phyloP scores from a whole-genome alignment of 257 asterid species.

The Cruciata laevipes region DNA sequence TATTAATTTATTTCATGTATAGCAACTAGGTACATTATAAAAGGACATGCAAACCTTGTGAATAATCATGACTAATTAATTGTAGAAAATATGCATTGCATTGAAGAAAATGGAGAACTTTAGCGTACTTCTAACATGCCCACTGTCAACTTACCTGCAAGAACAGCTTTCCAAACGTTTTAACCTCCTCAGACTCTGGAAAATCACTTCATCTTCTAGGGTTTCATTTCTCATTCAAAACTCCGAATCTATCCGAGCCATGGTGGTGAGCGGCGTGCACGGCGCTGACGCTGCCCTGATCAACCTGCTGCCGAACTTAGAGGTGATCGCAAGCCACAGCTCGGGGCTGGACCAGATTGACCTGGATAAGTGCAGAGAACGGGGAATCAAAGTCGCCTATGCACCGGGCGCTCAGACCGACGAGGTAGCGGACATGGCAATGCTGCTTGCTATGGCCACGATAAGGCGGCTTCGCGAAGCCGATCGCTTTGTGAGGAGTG shows the following conservation, averaged over 20 bases:
- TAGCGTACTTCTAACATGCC: constrained; percentile 44
- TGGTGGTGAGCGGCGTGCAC: constrained; percentile 36
- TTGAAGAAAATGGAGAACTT: constrained; percentile 27
- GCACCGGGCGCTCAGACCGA: constrained; percentile 45
- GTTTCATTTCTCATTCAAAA: constrained; percentile 28
- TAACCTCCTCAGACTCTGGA: constrained; percentile 49
- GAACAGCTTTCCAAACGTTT: constrained; percentile 34
- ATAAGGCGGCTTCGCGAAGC: constrained; percentile 43
- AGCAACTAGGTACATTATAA: background rate
- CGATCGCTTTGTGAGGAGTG: constrained; percentile 38
- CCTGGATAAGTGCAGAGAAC: constrained; percentile 40
- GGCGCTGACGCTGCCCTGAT: constrained; percentile 45
- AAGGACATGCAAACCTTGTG: too few relatives aligned
- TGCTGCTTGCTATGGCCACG: constrained; percentile 41
- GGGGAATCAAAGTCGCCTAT: constrained; percentile 50
- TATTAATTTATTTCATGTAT: too few relatives aligned
- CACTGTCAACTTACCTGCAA: constrained; percentile 43
- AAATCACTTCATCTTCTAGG: constrained; percentile 28
- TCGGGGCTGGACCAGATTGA: constrained; percentile 56
- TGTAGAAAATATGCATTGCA: too few relatives aligned
- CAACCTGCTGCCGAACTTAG: constrained; percentile 41
- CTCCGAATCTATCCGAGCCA: constrained; percentile 33
- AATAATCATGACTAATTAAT: too few relatives aligned
- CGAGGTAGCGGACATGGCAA: constrained; percentile 58
- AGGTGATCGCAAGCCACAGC: constrained; percentile 47